phyloP scores from a whole-genome alignment of 2,329 filamentous ascomycete species.

The Xylaria sp. region DNA sequence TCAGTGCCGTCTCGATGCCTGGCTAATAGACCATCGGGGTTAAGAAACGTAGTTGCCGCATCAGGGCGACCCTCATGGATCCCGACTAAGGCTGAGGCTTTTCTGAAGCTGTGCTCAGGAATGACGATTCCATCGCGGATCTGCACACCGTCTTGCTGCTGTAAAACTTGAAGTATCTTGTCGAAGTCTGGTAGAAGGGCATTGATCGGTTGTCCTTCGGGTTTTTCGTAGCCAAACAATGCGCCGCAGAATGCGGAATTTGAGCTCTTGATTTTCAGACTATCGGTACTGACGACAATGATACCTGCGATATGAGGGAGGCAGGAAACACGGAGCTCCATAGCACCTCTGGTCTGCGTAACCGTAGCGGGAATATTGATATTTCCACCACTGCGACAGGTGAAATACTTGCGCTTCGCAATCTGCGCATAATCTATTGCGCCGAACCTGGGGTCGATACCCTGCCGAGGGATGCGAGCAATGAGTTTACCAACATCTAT shows the following conservation, averaged over 20 bases:
- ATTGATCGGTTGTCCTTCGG: conserved; percentile 82
- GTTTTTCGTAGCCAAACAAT: conserved; percentile 87
- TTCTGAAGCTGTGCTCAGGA: conserved; percentile 93
- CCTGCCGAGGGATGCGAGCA: conserved; percentile 82
- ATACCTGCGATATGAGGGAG: conserved; percentile 98
- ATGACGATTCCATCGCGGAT: conserved; percentile 95
- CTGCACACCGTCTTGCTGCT: conserved; percentile 85
- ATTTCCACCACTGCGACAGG: conserved; percentile 79
- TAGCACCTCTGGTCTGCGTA: conserved; percentile 74
- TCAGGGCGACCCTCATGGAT: conserved; percentile 85
- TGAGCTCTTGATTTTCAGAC: conserved; percentile 85
- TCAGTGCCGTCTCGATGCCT: conserved; percentile 91
- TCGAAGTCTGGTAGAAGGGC: conserved; percentile 89
- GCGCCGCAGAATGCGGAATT: conserved; percentile 95
- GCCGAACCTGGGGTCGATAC: conserved; percentile 74
- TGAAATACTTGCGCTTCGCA: conserved; percentile 79
- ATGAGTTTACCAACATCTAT: conserved; percentile 82
- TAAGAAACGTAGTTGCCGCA: conserved; percentile 80
- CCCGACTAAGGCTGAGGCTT: conserved; percentile 85
- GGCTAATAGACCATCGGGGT: conserved; percentile 85
- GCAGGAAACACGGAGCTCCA: conserved; percentile 86
- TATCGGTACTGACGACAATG: conserved; percentile 85
- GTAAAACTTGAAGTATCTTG: conserved; percentile 81
- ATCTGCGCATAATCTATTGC: conserved; percentile 83
- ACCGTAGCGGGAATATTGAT: conserved; percentile 88